Evolutionary conservation across 148 eudicot genomes (phyloP).

Genomic region (Cornus controversa): DNA sequence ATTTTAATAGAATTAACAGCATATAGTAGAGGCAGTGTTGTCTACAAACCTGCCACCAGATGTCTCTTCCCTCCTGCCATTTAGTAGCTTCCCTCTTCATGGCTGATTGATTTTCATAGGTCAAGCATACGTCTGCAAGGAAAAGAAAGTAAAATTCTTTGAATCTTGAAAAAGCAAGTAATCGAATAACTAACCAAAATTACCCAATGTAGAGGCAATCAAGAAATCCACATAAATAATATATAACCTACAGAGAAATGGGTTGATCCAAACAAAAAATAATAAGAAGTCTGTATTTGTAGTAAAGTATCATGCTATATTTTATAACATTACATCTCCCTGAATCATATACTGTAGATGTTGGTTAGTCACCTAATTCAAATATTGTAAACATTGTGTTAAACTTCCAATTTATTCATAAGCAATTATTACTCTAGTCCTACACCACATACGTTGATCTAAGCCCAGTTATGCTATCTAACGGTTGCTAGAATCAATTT

Average conservation of each 20-base stretch:
- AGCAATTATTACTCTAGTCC: background rate
- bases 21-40: background rate
- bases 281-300: background rate
- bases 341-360: background rate
- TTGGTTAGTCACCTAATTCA: background rate
- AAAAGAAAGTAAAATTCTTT: conserved; percentile 14
- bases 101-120: conserved; percentile 80
- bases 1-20: conserved; percentile 3
- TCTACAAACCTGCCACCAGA: conserved; percentile 96
- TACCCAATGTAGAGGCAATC: too few relatives aligned
- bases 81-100: conserved; percentile 72
- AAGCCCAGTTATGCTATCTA: background rate
- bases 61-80: conserved; percentile 82
- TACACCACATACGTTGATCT: background rate
- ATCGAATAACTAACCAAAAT: background rate
- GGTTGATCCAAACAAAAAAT: background rate
- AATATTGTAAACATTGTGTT: background rate
- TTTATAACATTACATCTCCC: background rate
- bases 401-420: background rate
- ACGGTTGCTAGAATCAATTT: background rate
- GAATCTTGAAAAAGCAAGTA: background rate
- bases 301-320: background rate
- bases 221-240: too few relatives aligned
- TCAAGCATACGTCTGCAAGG: conserved; percentile 74
- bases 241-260: too few relatives aligned